Base-by-base conservation (phyloP, 2,329 filamentous ascomycete species). In the Lojkania enalia region DNA sequence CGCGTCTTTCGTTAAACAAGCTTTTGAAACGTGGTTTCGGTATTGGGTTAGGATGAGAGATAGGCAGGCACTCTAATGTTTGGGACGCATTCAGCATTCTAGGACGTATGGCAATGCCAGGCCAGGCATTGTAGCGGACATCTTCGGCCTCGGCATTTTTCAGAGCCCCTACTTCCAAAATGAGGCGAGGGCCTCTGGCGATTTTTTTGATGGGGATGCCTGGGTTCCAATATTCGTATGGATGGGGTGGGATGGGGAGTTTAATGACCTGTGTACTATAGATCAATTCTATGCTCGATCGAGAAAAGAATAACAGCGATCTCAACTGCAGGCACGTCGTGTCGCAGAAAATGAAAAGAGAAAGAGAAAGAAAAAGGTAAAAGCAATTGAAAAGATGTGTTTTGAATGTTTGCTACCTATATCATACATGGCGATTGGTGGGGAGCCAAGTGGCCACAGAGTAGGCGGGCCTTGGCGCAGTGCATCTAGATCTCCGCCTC, bases 1-100 rank as follows among this genome's bases (percentile, higher is more conserved):
- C 23, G n/a, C 23, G 23, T 27, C 23, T 27, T 27, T 27, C 23
- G 23, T 27, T 27, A n/a, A 27, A n/a, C 23, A n/a, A 7, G n/a
- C 23, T 9, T 9, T 27, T n/a, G n/a, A n/a, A n/a, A n/a, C n/a
- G n/a, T 32, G n/a, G n/a, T 20, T 43, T 16, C 14, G 39, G 40
- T 25, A 7, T 42, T 20, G 35, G 36, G 25, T 5, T 7, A 14
- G 27, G 5, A 15, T 4, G 13, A n/a, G 39, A 11, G 6, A 7
- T 14, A 14, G 30, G 37, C 19, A 16, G 15, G 45, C 18, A 33
- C 14, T 30, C 13, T 39, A 47, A 44, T 40, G 43, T 44, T 49
- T 42, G 47, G 43, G 32, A 50, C 42, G 42, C 36, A 58, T 16
- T 57, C 32, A 46, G 49, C 47, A 55, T 55, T 46, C 20, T 19